phyloP scores from a whole-genome alignment of 2,329 filamentous ascomycete species.

The Mycogone perniciosa region DNA sequence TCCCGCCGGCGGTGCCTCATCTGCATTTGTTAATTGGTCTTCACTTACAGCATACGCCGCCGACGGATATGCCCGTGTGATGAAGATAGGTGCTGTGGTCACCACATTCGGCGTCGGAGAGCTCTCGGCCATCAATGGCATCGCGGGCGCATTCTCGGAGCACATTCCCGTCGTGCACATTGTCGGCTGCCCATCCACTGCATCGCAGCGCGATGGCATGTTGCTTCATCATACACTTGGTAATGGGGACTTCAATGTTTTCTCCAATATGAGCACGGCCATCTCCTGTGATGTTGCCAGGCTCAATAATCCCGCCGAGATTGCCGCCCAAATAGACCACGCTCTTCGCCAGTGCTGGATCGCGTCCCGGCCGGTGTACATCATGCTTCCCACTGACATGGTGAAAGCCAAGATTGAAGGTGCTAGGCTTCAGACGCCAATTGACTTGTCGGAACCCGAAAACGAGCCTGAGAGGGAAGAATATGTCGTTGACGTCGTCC shows the following conservation, averaged over 20 bases:
- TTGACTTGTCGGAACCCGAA: constrained; percentile 57
- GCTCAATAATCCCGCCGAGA: constrained; percentile 62
- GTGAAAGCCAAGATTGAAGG: constrained; percentile 71
- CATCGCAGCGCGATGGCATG: constrained; percentile 42
- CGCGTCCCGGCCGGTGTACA: constrained; percentile 72
- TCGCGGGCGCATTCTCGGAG: constrained; percentile 70
- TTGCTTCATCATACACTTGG: constrained; percentile 63
- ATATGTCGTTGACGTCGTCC: constrained; percentile 74
- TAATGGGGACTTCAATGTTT: constrained; percentile 77
- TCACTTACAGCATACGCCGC: constrained; percentile 58
- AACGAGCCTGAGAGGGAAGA: constrained; percentile 70
- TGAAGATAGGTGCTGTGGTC: constrained; percentile 62
- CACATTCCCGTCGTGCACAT: constrained; percentile 66
- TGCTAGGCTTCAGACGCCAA: constrained; percentile 59
- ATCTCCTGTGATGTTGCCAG: constrained; percentile 67
- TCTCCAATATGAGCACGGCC: constrained; percentile 67
- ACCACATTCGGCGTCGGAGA: constrained; percentile 74
- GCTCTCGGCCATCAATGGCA: constrained; percentile 65
- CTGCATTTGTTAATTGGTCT: constrained; percentile 15
- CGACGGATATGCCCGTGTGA: constrained; percentile 72
- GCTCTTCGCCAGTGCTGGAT: constrained; percentile 69
- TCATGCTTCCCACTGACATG: constrained; percentile 78
- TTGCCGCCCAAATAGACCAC: constrained; percentile 70
- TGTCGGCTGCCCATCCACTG: constrained; percentile 47
- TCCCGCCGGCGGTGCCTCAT: neutral